Evolutionary conservation across 192 early-diverging fungal species (phyloP).

Genomic region (Backusella psychrophila): DNA sequence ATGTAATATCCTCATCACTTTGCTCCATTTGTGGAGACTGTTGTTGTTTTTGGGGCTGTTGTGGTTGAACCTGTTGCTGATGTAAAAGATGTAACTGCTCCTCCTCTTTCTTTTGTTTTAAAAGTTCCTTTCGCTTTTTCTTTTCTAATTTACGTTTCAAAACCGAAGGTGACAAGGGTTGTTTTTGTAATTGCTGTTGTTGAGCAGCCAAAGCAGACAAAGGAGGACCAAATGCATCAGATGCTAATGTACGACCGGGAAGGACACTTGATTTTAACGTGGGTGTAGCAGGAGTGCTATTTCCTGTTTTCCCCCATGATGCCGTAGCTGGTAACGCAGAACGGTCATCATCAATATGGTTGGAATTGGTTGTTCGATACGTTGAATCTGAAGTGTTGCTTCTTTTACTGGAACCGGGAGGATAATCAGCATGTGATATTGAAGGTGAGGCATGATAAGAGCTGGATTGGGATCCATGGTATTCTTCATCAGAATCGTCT

Average conservation of each 20-base stretch:
- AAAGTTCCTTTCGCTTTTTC: constrained; percentile 30
- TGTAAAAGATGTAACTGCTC: not conserved
- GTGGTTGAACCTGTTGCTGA: not conserved
- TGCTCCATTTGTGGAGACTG: not conserved
- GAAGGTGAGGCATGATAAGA: not conserved
- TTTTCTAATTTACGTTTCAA: constrained; percentile 28
- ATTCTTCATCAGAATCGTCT: constrained; percentile 18
- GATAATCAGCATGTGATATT: constrained; percentile 6
- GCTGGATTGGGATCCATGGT: not conserved
- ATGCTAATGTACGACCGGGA: constrained; percentile 34
- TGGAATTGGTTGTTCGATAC: not conserved
- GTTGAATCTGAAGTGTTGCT: not conserved
- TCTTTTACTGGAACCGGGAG: constrained; percentile 15
- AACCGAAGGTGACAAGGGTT: constrained; percentile 5
- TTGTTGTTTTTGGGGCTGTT: not conserved
- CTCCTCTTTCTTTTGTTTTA: constrained; percentile 10
- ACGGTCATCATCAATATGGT: constrained; percentile 23
- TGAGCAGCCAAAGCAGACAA: constrained; percentile 33
- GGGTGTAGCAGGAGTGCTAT: constrained; percentile 31
- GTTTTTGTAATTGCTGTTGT: constrained; percentile 13
- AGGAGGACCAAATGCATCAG: constrained; percentile 40
- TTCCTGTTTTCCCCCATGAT: constrained; percentile 52
- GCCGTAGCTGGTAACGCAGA: constrained; percentile 59
- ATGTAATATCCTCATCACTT: not conserved
- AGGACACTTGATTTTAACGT: constrained; percentile 15